Evolutionary conservation across 2,329 filamentous ascomycete genomes (phyloP), one percentile per base, ranked within the genome.

Genomic region (Plectosphaerella cucumerina): DNA sequence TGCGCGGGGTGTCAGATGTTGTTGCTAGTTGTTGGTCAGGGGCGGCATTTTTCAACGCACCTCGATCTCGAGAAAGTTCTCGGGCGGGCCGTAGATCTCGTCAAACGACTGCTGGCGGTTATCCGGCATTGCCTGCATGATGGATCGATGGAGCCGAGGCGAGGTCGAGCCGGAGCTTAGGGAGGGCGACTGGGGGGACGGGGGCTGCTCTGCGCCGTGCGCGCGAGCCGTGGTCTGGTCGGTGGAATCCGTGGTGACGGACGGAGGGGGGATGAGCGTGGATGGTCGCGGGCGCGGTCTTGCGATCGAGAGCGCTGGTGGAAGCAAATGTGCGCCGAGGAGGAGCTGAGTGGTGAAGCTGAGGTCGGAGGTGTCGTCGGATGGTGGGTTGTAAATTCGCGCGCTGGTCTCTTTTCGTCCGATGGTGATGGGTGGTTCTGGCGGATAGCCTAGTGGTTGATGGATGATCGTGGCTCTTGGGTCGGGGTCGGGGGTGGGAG

Each of bases 11-110:
- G 34, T 20, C 21, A 20, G 23, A 34, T 22, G 26, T 31, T 11
- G 26, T 9, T 31, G 23, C 8, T 31, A 9, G 4, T 5, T 31
- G 26, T 2, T 37, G 35, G 6, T 37, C 4, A 37, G 39, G n/a
- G 42, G 21, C 20, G 42, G 42, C 23, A 44, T 44, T 44, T 44
- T 12, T 23, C 8, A 31, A 66, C 73, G 52, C 70, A 94, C 92
- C 80, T 99, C 94, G 58, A 99, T 96, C 77, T 99, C 94, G 50
- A 99, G 82, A 68, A 97, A 97, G 77, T 99, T 99, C 79, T 99
- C 94, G 6, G 94, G 94, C 45, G 93, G 90, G 14, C 92, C 94
- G 71, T 99, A 99, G 69, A 97, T 96, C 80, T 99, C 94, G 74
- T 99, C 94, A 67, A 97, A 97, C 66, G 88, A 94, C 77, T 99